phyloP scores from a whole-genome alignment of 805 yeast genomes.

The Metschnikowia drakensbergensis region DNA sequence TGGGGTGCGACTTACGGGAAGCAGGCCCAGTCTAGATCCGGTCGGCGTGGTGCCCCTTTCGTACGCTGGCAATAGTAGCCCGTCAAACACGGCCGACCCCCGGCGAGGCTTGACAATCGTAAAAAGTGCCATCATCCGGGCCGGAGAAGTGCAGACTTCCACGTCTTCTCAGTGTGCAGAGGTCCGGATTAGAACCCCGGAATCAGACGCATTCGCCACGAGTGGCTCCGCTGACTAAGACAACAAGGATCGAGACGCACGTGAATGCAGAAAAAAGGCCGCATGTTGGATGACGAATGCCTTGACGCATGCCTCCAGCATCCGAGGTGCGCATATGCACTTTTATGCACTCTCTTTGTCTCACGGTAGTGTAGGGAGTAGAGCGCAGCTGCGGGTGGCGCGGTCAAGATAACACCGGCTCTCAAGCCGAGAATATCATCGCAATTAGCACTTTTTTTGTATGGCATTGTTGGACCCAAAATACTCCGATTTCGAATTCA shows the following conservation, averaged over 20 bases:
- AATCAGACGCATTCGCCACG: not conserved
- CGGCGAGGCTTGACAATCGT: no score
- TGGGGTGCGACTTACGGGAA: not conserved
- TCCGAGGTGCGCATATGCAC: not conserved
- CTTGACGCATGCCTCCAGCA: not conserved
- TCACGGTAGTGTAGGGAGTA: conserved; percentile 1
- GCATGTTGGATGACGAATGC: not conserved
- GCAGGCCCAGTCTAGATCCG: conserved; percentile 3
- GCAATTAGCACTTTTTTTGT: not conserved
- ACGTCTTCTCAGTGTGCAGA: not conserved
- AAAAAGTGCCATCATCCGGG: no score
- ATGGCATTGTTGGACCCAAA: not conserved
- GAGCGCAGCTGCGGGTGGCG: not conserved
- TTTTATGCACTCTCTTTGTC: conserved; percentile 2
- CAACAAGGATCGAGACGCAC: not conserved
- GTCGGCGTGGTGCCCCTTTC: not conserved
- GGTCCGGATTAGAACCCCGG: not conserved
- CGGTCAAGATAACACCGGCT: not conserved
- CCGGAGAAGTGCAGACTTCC: no score
- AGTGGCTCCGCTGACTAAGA: not conserved
- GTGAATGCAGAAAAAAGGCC: not conserved
- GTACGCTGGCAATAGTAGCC: not conserved
- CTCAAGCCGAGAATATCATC: not conserved
- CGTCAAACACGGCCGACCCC: not conserved
- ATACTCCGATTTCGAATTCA: not conserved